Evolutionary conservation across 305 asterid genomes (phyloP).

Genomic region (Withania somnifera): DNA sequence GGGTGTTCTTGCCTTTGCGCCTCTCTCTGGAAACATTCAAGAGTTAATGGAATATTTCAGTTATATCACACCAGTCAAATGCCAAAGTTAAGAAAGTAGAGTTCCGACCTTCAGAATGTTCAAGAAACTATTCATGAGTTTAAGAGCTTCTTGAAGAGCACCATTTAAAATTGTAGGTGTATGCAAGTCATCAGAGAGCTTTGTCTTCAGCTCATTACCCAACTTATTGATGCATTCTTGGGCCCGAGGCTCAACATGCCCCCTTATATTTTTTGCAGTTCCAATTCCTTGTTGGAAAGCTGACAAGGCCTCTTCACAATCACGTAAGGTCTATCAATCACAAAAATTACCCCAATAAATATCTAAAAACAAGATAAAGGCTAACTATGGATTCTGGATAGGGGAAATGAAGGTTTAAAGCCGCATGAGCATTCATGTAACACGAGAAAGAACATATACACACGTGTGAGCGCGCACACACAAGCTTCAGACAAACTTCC

Average conservation of each 20-base stretch:
- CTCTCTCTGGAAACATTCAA: conserved; percentile 37
- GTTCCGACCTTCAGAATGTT: conserved; percentile 46
- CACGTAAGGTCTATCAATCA: conserved; percentile 55
- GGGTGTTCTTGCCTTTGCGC: conserved; percentile 40
- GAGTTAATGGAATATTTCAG: not conserved
- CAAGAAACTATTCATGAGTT: conserved; percentile 36
- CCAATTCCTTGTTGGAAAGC: conserved; percentile 29
- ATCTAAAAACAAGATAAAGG: not conserved
- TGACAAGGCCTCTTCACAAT: conserved; percentile 39
- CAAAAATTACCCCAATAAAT: conserved; percentile 5
- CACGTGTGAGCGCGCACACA: no score
- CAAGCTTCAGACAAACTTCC: not conserved
- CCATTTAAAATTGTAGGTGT: conserved; percentile 55
- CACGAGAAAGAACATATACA: not conserved
- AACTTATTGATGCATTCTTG: conserved; percentile 49
- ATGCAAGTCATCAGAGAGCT: conserved; percentile 74
- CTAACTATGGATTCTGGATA: not conserved
- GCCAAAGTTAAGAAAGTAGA: not conserved
- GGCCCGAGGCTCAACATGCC: conserved; percentile 30
- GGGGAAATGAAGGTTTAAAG: not conserved
- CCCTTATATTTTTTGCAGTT: conserved; percentile 6
- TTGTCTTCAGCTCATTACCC: conserved; percentile 45
- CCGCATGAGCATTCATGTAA: not conserved
- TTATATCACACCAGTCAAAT: not conserved
- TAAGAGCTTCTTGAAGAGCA: conserved; percentile 49